Evolutionary conservation across 805 yeast species (phyloP).

Genomic region (Candida piceae): DNA sequence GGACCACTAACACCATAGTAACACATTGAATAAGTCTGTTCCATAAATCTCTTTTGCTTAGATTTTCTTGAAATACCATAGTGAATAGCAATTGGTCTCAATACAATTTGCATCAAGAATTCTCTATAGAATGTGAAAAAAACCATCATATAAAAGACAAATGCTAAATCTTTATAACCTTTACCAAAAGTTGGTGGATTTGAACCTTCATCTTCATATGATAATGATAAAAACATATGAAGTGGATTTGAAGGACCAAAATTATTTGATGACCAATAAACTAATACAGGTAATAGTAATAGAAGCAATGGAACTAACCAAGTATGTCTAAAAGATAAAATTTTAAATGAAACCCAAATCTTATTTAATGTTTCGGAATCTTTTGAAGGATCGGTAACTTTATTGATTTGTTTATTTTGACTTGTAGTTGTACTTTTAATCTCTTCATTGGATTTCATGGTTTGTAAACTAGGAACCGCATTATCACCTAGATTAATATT

Average conservation of each 20-base stretch:
- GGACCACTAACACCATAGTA: slow-evolving; percentile 83
- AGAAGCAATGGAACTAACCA: slow-evolving; percentile 68
- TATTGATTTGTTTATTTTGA: slow-evolving; percentile 28
- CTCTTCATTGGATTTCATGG: slow-evolving; percentile 50
- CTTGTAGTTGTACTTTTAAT: slow-evolving; percentile 34
- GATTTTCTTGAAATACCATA: slow-evolving; percentile 48
- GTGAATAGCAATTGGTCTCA: slow-evolving; percentile 62
- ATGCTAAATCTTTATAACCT: slow-evolving; percentile 77
- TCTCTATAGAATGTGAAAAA: slow-evolving; percentile 90
- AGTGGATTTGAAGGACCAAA: slow-evolving; percentile 55
- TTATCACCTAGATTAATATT: slow-evolving; percentile 70
- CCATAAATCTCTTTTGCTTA: slow-evolving; percentile 80
- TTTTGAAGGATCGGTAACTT: slow-evolving; percentile 22
- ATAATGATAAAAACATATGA: slow-evolving; percentile 56
- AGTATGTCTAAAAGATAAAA: slow-evolving; percentile 53
- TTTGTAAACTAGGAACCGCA: slow-evolving; percentile 58
- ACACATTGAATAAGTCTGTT: slow-evolving; percentile 80
- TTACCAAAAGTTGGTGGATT: slow-evolving; percentile 67
- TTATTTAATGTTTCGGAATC: slow-evolving; percentile 55
- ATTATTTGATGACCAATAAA: slow-evolving; percentile 54
- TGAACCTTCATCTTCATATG: slow-evolving; percentile 58
- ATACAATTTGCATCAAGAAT: slow-evolving; percentile 76
- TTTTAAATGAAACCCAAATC: slow-evolving; percentile 52
- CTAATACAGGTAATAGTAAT: slow-evolving; percentile 34
- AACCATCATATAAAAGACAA: slow-evolving; percentile 74